A percentile compares a stretch with the other conserved stretches of the same genome.
phyloP scores from a whole-genome alignment of 768 basidiomycete species.

The Amanita molliuscula region DNA sequence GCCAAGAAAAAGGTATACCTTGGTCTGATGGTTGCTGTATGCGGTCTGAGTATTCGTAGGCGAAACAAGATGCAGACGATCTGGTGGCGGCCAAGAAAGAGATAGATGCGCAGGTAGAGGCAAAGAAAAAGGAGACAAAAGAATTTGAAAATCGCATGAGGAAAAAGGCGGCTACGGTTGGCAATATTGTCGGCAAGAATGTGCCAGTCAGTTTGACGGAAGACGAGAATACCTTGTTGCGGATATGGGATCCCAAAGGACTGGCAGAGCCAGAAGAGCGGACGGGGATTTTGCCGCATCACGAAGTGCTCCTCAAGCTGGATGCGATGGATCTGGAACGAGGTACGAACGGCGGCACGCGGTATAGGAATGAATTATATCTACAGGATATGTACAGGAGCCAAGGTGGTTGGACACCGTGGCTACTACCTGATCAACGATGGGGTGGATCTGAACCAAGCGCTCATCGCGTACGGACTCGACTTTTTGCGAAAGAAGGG shows the following conservation, averaged over 20 bases:
- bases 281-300: constrained; percentile 85
- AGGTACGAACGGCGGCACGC: constrained; percentile 35
- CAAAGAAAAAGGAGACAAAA: constrained; percentile 64
- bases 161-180: constrained; percentile 69
- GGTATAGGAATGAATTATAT: not conserved
- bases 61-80: constrained; percentile 85
- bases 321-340: constrained; percentile 97
- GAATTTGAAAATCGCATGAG: constrained; percentile 75
- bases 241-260: constrained; percentile 81
- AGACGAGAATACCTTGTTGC: constrained; percentile 83
- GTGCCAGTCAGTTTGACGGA: constrained; percentile 85
- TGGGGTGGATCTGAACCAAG: constrained; percentile 95
- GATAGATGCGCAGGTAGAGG: constrained; percentile 74
- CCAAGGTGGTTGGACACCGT: constrained; percentile 91
- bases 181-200: constrained; percentile 85
- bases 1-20: constrained; percentile 83
- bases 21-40: not conserved
- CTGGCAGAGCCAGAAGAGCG: constrained; percentile 64
- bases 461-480: constrained; percentile 87
- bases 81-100: constrained; percentile 75
- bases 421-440: constrained; percentile 95
- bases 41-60: constrained; percentile 33
- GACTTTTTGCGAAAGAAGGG: constrained; percentile 77
- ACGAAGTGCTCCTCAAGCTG: constrained; percentile 87
- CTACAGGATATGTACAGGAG: constrained; percentile 34